phyloP scores from a whole-genome alignment of 2,329 filamentous ascomycete genomes.

The Cordyceps sp. region DNA sequence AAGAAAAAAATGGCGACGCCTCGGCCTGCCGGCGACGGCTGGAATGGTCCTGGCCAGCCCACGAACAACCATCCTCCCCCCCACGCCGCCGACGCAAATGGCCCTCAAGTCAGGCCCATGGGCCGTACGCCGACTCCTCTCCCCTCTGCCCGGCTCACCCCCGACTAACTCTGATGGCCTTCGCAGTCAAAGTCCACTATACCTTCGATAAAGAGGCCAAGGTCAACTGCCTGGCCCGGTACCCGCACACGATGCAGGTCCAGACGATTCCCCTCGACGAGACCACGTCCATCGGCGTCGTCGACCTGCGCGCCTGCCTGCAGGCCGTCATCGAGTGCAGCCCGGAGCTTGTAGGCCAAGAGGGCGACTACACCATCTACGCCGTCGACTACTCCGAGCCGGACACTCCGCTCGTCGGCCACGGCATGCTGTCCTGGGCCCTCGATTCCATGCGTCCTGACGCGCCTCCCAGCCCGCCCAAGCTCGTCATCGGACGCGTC shows the following conservation, averaged over 20 bases:
- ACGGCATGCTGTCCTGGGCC: slow-evolving; percentile 84
- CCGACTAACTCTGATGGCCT: neutral
- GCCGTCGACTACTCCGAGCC: slow-evolving; percentile 93
- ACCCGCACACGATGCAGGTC: slow-evolving; percentile 63
- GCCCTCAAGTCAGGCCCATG: slow-evolving; percentile 45
- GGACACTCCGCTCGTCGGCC: slow-evolving; percentile 81
- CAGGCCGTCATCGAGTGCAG: slow-evolving; percentile 65
- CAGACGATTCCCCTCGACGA: slow-evolving; percentile 73
- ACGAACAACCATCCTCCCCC: slow-evolving; percentile 13
- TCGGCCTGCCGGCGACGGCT: slow-evolving; percentile 14
- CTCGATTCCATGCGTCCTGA: slow-evolving; percentile 30
- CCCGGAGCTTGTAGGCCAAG: slow-evolving; percentile 60
- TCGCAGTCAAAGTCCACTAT: slow-evolving; percentile 83
- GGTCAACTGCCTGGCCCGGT: slow-evolving; percentile 76
- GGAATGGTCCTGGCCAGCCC: slow-evolving; percentile 12
- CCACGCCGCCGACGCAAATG: slow-evolving; percentile 15
- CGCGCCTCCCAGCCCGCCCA: slow-evolving; percentile 37
- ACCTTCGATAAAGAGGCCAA: slow-evolving; percentile 84
- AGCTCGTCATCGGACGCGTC: slow-evolving; percentile 77
- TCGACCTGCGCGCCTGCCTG: slow-evolving; percentile 76
- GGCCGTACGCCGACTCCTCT: slow-evolving; percentile 35
- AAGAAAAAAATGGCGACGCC: slow-evolving; percentile 28
- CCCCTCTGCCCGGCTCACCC: slow-evolving; percentile 6
- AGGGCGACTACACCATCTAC: slow-evolving; percentile 86
- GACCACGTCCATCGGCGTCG: slow-evolving; percentile 62